Conservation (phyloP, 768 basidiomycete genomes). For the Clitopilus hobsonii region DNA sequence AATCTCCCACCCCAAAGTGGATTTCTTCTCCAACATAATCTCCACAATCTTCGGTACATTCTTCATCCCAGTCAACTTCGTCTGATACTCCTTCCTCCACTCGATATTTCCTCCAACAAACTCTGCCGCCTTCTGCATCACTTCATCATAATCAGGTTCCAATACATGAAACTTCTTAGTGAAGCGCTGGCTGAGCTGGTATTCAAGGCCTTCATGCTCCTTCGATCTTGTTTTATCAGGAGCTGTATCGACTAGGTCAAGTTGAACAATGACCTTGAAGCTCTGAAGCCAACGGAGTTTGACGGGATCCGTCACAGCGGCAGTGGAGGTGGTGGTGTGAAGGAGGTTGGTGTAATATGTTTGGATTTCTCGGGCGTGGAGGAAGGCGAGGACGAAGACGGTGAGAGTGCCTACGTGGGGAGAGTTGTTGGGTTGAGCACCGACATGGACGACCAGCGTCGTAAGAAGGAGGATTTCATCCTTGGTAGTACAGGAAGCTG, state of each 20-base stretch:
- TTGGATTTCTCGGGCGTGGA: conserved; percentile 17
- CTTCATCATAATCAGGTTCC: conserved; percentile 16
- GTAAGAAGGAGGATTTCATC: not conserved
- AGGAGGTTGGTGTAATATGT: conserved; percentile 3
- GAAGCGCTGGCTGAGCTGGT: conserved; percentile 20
- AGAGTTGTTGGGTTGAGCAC: conserved; percentile 27
- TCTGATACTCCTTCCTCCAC: conserved; percentile 14
- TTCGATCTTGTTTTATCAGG: conserved; percentile 6
- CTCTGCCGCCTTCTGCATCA: conserved; percentile 9
- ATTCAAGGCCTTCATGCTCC: conserved; percentile 12
- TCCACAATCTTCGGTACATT: conserved; percentile 13
- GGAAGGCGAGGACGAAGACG: conserved; percentile 19
- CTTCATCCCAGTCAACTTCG: conserved; percentile 9
- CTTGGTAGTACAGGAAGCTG: no score
- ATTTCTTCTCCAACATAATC: conserved; percentile 10
- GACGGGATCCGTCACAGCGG: no score
- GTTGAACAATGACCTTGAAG: conserved; percentile 10
- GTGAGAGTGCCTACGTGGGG: conserved; percentile 25
- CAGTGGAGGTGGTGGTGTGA: not conserved
- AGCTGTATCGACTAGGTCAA: conserved; percentile 25
- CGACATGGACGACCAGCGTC: conserved; percentile 15
- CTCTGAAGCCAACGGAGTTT: not conserved
- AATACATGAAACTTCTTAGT: conserved; percentile 12
- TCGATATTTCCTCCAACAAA: conserved; percentile 6
- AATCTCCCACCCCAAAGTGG: conserved; percentile 11